Evolutionary conservation across 805 yeast genomes (phyloP), one percentile per base, ranked within the genome.

Genomic region (Nakazawaea ernobii): DNA sequence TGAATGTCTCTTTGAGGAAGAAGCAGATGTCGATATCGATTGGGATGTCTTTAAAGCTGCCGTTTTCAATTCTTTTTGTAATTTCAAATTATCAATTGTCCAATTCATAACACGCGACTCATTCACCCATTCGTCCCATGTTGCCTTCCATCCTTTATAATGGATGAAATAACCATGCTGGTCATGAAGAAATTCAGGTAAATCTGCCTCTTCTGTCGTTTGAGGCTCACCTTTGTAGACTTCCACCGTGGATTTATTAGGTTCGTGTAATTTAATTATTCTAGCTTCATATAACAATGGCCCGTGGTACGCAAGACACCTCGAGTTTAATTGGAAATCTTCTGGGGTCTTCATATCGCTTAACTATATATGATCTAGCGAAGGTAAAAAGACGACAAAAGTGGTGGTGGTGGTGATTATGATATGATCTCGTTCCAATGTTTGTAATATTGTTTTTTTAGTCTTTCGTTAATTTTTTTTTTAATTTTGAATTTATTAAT

Each of bases 81-180:
- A 65, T 42, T 73, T 68, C 45, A 84, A 55, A 57, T 86, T 89
- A 53, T 84, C 95, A 29, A 79, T 83, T 43, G 75, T 85, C 59
- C 71, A 73, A 52, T 80, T 84, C 58, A 87, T 69, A 6, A 92
- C 75, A 32, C 98, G 68, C 35, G 79, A 82, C 7, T 66, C 63
- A 1, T 77, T 75, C 1, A 92, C 92, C 99, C 99, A 92, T 63
- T 92, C 99, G 61, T 92, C 98, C 96, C 97, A 92, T 49, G 90
- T 82, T 14, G 83, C 66, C 59, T 91, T 92, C 99, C 99, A 92
- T 2, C 99, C 98, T 55, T 84, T 85, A 65, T 92, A 92, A 60
- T 94, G 99, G 14, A 92, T 79, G 54, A 71, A 82, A 64, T 80
- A 91, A 29, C 81, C 59, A 40, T 62, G 55, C n/a, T 52, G 48